These are phyloP conservation scores for Eucalyptus pauciflora DNA, from an alignment of 345 rosid genomes.

Conservation along the genomic window DNA sequence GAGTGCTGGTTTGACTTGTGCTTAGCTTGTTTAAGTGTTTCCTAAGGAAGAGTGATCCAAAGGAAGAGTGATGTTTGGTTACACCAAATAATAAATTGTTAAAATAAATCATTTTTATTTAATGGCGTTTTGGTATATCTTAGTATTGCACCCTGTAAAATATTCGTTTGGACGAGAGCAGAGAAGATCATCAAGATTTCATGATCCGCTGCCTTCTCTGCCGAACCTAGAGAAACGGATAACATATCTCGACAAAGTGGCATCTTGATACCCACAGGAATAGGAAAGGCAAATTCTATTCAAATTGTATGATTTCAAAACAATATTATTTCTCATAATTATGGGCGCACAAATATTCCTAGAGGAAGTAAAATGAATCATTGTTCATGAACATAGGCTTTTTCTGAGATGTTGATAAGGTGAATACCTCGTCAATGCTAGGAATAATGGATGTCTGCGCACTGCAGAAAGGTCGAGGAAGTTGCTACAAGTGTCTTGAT, in stretches of 20 bases:
- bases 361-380: neutral
- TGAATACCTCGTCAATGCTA: neutral
- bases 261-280: neutral
- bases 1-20: too few relatives aligned
- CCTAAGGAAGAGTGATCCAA: neutral
- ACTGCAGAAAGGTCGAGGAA: neutral
- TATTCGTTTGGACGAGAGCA: neutral
- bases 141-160: neutral
- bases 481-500: neutral
- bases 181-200: neutral
- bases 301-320: neutral
- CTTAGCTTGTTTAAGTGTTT: too few relatives aligned
- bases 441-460: neutral
- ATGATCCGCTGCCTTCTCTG: neutral
- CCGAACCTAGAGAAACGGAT: neutral
- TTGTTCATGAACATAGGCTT: neutral
- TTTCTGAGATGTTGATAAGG: neutral
- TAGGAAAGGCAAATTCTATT: neutral
- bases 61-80: neutral
- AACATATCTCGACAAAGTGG: accelerated
- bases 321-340: too few relatives aligned
- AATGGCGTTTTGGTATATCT: neutral
- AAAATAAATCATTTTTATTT: neutral
- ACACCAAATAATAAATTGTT: neutral
- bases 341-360: neutral